Percentiles rank a stretch among this genome's conserved stretches.
Conservation (phyloP, 257 asterid species). For the Salvia hispanica region DNA sequence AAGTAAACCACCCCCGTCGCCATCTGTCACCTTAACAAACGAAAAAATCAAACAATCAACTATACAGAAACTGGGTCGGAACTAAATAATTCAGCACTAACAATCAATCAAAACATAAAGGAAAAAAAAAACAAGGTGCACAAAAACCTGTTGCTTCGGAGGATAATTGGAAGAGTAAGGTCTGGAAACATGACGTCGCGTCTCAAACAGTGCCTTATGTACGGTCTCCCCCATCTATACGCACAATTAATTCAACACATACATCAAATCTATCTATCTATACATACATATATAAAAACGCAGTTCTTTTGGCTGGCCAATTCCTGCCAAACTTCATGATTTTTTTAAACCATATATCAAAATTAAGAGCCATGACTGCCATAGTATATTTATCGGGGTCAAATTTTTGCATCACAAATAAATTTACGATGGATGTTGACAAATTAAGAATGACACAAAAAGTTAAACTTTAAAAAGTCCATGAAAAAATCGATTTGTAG, state of each 20-base stretch:
- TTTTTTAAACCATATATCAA: too few species aligned
- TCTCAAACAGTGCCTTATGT: conserved; percentile 58
- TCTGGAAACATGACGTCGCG: conserved; percentile 78
- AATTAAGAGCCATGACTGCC: too few species aligned
- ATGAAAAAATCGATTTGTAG: too few species aligned
- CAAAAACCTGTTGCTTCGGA: conserved; percentile 60
- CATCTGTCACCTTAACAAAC: conserved; percentile 57
- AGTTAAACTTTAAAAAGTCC: too few species aligned
- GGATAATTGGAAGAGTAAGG: conserved; percentile 78
- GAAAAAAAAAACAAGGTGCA: neutral
- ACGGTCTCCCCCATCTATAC: conserved; percentile 49
- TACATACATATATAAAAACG: too few species aligned
- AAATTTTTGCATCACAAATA: too few species aligned
- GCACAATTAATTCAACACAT: conserved; percentile 11
- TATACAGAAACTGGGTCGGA: conserved; percentile 16
- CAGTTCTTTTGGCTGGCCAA: too few species aligned
- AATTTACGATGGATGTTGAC: too few species aligned
- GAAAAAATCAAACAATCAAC: conserved; percentile 29
- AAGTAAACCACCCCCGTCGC: conserved; percentile 53
- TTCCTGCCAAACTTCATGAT: too few species aligned
- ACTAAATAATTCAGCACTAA: conserved; percentile 20
- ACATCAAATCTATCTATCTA: neutral
- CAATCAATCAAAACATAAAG: conserved; percentile 5
- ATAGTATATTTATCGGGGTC: too few species aligned
- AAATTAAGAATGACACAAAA: too few species aligned